These are phyloP conservation scores for Dioscorea dumetorum DNA, from an alignment of 106 monocot species.

Conservation along the genomic window DNA sequence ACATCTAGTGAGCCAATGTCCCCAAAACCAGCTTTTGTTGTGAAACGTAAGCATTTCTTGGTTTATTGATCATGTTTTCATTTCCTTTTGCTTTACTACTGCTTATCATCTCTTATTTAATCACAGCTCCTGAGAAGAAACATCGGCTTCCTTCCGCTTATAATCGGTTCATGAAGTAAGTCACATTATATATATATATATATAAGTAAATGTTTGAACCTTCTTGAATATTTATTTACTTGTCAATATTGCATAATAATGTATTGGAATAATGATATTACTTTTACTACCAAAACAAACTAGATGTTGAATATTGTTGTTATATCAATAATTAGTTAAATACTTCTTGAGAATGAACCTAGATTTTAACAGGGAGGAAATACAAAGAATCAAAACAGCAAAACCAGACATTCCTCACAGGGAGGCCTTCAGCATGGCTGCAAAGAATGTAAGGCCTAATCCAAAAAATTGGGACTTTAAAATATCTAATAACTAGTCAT, in stretches of 20 bases:
- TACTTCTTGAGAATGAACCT: too few species aligned
- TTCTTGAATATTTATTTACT: too few species aligned
- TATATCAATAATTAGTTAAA: too few species aligned
- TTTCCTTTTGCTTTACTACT: not conserved
- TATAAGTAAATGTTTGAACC: too few species aligned
- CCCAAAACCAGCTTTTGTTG: conserved; percentile 44
- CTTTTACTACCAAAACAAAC: too few species aligned
- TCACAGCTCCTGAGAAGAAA: conserved; percentile 92
- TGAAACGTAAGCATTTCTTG: conserved; percentile 43
- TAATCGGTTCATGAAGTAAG: conserved; percentile 96
- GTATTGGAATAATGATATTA: too few species aligned
- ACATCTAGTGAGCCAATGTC: conserved; percentile 16
- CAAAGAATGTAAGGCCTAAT: conserved; percentile 50
- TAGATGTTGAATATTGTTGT: too few species aligned
- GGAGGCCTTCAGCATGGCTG: conserved; percentile 85
- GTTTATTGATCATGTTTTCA: not conserved
- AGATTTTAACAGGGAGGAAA: conserved; percentile 50
- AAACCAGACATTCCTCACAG: conserved; percentile 68
- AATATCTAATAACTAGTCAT: too few species aligned
- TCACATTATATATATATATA: too few species aligned
- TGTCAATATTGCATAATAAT: too few species aligned
- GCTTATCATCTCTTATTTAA: not conserved
- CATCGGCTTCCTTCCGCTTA: conserved; percentile 94
- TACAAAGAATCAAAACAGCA: conserved; percentile 69
- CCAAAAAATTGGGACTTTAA: too few species aligned